A percentile compares a stretch with the other conserved stretches of the same genome.
These are phyloP conservation scores for Picea sitchensis DNA, from an alignment of 75 land plant genomes.

Conservation along the genomic window DNA sequence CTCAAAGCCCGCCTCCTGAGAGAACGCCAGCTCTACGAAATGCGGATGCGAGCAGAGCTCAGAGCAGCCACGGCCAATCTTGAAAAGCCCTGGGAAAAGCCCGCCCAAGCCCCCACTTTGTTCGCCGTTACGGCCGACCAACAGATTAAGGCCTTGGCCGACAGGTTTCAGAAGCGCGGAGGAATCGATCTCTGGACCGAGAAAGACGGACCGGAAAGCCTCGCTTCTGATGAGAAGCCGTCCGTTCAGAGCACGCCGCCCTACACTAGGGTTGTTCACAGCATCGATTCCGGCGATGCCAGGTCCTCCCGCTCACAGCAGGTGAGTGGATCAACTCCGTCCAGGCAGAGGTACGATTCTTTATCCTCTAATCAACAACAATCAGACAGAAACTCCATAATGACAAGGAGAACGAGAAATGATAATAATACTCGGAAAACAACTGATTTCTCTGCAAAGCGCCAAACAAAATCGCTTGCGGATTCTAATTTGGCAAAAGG, in stretches of 20 bases:
- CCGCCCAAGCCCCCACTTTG: conserved; percentile 31
- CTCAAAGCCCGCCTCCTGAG: conserved; percentile 79
- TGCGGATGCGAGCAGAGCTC: conserved; percentile 80
- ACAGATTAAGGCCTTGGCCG: conserved; percentile 69
- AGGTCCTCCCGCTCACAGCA: too few species aligned
- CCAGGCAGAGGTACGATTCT: too few species aligned
- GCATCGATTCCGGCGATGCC: too few species aligned
- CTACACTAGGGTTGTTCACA: conserved; percentile 14
- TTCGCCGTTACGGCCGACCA: conserved; percentile 63
- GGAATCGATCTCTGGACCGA: conserved; percentile 86
- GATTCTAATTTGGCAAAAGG: too few species aligned
- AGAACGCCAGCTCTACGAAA: conserved; percentile 84
- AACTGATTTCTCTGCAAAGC: too few species aligned
- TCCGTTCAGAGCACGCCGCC: conserved; percentile 44
- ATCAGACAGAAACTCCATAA: too few species aligned
- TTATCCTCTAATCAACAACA: too few species aligned
- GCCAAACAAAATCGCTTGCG: too few species aligned
- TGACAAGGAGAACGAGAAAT: too few species aligned
- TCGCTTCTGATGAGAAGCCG: conserved; percentile 37
- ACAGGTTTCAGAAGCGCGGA: conserved; percentile 63
- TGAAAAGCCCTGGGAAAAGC: conserved; percentile 84
- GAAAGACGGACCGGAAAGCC: conserved; percentile 61
- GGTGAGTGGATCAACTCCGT: too few species aligned
- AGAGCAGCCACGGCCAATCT: conserved; percentile 60
- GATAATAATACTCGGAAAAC: too few species aligned